These are phyloP conservation scores for Henckelia pumila DNA, from an alignment of 257 asterid species.

Conservation along the genomic window DNA sequence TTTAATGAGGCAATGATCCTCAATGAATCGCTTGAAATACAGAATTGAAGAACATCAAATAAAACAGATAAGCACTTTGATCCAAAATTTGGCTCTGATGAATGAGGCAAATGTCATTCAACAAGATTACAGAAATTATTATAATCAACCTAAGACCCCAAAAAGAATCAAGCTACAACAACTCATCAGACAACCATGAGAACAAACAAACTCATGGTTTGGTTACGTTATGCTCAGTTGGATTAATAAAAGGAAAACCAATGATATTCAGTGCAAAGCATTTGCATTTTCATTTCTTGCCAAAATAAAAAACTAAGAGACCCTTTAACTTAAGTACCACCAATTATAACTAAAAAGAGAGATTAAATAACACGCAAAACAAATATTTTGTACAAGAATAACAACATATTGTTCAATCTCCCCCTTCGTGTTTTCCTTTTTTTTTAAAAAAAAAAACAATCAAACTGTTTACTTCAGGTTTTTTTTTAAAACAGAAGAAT, in stretches of 20 bases:
- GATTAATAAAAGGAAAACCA: background rate
- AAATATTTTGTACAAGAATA: background rate
- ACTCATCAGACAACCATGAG: constrained; percentile 3
- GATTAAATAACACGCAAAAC: background rate
- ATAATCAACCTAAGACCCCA: background rate
- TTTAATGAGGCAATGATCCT: background rate
- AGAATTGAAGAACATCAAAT: constrained; percentile 2
- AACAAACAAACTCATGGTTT: background rate
- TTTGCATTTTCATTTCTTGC: background rate
- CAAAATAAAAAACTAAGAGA: background rate
- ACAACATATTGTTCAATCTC: background rate
- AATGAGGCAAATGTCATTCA: background rate
- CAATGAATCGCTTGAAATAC: background rate
- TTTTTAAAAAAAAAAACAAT: too few relatives aligned
- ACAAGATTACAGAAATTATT: background rate
- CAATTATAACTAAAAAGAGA: too few relatives aligned
- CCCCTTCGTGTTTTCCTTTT: background rate
- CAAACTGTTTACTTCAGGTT: background rate
- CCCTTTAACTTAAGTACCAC: too few relatives aligned
- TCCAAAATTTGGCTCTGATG: background rate
- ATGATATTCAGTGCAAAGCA: background rate
- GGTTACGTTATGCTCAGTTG: too few relatives aligned
- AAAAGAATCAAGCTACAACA: background rate
- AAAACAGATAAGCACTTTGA: background rate
- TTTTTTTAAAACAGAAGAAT: background rate